Evolutionary conservation across 345 rosid species (phyloP).

Genomic region (Syzygium grande): DNA sequence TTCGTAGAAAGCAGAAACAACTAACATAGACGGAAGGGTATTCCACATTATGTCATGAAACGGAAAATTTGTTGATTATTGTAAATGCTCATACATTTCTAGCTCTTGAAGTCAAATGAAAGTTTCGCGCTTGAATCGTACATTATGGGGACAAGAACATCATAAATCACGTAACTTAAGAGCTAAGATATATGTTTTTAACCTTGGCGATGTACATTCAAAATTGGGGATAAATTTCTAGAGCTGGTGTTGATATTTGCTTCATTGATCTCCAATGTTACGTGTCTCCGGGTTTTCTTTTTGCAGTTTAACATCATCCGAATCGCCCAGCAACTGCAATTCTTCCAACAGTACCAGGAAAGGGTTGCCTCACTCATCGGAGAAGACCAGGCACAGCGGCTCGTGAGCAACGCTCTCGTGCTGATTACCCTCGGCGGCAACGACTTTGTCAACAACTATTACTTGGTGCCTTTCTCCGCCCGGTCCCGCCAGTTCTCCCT

Average conservation of each 20-base stretch:
- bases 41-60: not conserved
- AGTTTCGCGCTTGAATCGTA: not conserved
- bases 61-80: not conserved
- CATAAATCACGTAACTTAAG: not conserved
- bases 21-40: not conserved
- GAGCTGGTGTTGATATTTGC: not conserved
- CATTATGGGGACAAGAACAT: not conserved
- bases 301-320: constrained; percentile 57
- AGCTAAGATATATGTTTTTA: not conserved
- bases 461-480: constrained; percentile 65
- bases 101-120: not conserved
- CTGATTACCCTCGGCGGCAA: constrained; percentile 73
- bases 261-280: not conserved
- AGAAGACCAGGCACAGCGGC: constrained; percentile 21
- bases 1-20: not conserved
- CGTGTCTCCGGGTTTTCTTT: not conserved
- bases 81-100: not conserved
- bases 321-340: constrained; percentile 41
- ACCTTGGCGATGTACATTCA: not conserved
- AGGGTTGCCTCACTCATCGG: constrained; percentile 45
- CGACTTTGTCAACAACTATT: constrained; percentile 80
- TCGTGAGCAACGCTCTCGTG: constrained; percentile 45
- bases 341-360: constrained; percentile 58
- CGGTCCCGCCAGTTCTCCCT: constrained; percentile 69
- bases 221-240: not conserved